These are phyloP conservation scores for Eucalyptus caleyi DNA, from an alignment of 345 rosid species.

Conservation along the genomic window DNA sequence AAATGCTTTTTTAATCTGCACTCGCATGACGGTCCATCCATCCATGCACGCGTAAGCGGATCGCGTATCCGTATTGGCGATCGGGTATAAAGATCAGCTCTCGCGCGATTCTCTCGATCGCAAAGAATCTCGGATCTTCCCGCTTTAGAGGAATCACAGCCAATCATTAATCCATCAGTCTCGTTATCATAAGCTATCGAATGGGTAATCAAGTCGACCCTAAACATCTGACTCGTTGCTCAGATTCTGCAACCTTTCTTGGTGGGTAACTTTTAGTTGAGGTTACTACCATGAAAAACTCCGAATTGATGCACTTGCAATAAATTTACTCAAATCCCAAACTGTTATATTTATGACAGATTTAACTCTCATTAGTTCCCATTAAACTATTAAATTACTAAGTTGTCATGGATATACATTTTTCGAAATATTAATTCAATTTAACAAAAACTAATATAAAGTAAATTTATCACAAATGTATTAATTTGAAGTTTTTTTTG, in stretches of 20 bases:
- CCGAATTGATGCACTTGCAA: rapidly evolving
- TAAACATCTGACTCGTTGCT: neutral
- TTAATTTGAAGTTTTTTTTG: rapidly evolving
- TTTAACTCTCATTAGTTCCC: too few relatives aligned
- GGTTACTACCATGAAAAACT: too few relatives aligned
- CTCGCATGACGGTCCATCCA: neutral
- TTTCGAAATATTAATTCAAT: too few relatives aligned
- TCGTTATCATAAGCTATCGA: too few relatives aligned
- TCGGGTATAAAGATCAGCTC: neutral
- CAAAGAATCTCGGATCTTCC: neutral
- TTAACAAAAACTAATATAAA: too few relatives aligned
- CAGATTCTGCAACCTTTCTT: neutral
- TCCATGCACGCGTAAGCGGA: neutral
- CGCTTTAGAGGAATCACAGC: too few relatives aligned
- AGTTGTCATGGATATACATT: too few relatives aligned
- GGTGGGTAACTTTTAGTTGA: neutral
- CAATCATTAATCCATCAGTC: too few relatives aligned
- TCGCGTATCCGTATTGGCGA: neutral
- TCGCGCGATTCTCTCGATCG: neutral
- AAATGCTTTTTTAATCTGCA: too few relatives aligned
- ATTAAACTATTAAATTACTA: too few relatives aligned
- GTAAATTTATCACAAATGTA: too few relatives aligned
- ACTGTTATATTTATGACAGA: rapidly evolving
- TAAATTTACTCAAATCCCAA: too few relatives aligned
- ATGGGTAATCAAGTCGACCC: neutral